Conservation (phyloP, 768 basidiomycete genomes). For the Strobilomyces confusus region DNA sequence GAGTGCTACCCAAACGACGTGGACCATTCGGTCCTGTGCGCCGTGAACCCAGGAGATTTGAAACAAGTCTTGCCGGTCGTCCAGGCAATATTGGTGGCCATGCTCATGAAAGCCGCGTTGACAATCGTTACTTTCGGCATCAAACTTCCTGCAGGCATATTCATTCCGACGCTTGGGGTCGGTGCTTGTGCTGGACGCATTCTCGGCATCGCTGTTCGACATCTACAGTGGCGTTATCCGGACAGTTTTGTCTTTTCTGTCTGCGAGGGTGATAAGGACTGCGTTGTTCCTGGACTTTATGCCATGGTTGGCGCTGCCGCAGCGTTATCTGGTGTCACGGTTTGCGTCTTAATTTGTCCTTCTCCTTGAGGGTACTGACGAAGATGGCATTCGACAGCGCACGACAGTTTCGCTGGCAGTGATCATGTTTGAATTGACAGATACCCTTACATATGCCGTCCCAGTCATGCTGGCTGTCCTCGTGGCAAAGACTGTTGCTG, state of each 20-base stretch:
- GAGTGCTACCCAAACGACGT: slow-evolving; percentile 67
- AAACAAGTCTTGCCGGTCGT: slow-evolving; percentile 59
- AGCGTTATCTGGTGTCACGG: slow-evolving; percentile 91
- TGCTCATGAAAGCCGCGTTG: slow-evolving; percentile 75
- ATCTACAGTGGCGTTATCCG: slow-evolving; percentile 63
- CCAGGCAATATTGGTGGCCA: slow-evolving; percentile 62
- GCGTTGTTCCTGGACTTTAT: slow-evolving; percentile 87
- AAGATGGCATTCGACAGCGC: slow-evolving; percentile 40
- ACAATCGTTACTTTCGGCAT: slow-evolving; percentile 93
- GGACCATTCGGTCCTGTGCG: slow-evolving; percentile 67
- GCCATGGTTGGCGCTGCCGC: slow-evolving; percentile 97
- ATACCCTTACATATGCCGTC: slow-evolving; percentile 87
- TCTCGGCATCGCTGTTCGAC: slow-evolving; percentile 77
- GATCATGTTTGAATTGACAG: slow-evolving; percentile 94
- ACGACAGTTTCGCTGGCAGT: slow-evolving; percentile 94
- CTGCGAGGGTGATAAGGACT: slow-evolving; percentile 63
- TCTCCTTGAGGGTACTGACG: slow-evolving; percentile 2
- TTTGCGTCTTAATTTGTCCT: slow-evolving; percentile 29
- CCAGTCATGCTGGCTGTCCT: slow-evolving; percentile 87
- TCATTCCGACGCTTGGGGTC: slow-evolving; percentile 92
- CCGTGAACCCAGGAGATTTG: slow-evolving; percentile 54
- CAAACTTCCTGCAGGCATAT: slow-evolving; percentile 89
- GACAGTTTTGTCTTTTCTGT: slow-evolving; percentile 54
- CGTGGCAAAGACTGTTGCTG: slow-evolving; percentile 42
- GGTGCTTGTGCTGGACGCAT: slow-evolving; percentile 93